A percentile compares a stretch with the other conserved stretches of the same genome.
Conservation (phyloP, 1,284 basidiomycete species). For the Calocybe gambosa region DNA sequence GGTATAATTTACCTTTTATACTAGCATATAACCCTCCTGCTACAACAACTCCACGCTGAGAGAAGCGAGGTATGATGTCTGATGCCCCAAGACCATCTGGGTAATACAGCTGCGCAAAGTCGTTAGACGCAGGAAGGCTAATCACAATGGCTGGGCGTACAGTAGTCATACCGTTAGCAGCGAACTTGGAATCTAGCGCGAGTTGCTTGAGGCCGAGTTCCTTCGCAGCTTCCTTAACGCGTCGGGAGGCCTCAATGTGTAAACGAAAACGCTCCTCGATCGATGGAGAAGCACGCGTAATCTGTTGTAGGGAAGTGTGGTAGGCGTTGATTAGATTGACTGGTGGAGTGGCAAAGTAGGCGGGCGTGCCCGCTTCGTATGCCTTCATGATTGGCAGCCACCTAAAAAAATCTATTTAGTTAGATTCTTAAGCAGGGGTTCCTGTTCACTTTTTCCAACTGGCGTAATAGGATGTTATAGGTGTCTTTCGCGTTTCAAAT, state of each 20-base stretch:
- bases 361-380: constrained; percentile 69
- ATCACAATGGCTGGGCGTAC: constrained; percentile 28
- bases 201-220: constrained; percentile 74
- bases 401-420: constrained; percentile 26
- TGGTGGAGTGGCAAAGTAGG: constrained; percentile 94
- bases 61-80: constrained; percentile 71
- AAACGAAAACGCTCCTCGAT: constrained; percentile 78
- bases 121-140: neutral
- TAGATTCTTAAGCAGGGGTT: neutral
- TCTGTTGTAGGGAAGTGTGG: constrained; percentile 71
- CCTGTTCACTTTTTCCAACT: constrained; percentile 73
- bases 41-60: constrained; percentile 70
- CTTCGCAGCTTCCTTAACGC: constrained; percentile 67
- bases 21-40: constrained; percentile 88
- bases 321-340: constrained; percentile 94
- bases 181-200: constrained; percentile 51
- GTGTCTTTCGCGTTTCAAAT: constrained; percentile 64
- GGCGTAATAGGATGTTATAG: constrained; percentile 80
- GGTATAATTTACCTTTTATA: constrained; percentile 64
- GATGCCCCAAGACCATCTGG: constrained; percentile 70
- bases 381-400: constrained; percentile 94
- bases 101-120: constrained; percentile 53
- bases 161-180: constrained; percentile 95
- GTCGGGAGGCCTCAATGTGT: constrained; percentile 71
- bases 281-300: constrained; percentile 54